These are phyloP conservation scores for Aureobasidium sp. DNA, from an alignment of 2,329 filamentous ascomycete species.

Conservation along the genomic window DNA sequence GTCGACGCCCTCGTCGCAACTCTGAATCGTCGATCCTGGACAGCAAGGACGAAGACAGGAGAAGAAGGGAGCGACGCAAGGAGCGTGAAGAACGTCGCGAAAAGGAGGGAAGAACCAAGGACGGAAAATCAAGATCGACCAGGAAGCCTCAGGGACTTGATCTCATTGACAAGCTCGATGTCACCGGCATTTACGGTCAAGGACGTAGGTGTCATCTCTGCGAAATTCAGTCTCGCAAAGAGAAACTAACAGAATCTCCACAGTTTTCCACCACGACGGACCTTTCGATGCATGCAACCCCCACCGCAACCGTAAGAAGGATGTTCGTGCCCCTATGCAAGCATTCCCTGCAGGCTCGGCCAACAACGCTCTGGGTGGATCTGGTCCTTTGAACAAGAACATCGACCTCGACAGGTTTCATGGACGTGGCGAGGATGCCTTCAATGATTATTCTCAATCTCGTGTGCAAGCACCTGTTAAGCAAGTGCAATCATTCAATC, in stretches of 20 bases:
- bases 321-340: slow-evolving; percentile 83
- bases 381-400: slow-evolving; percentile 72
- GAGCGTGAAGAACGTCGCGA: slow-evolving; percentile 44
- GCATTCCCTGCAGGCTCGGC: slow-evolving; percentile 87
- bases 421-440: slow-evolving; percentile 77
- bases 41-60: slow-evolving; percentile 52
- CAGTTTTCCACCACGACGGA: slow-evolving; percentile 95
- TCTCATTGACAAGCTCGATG: slow-evolving; percentile 93
- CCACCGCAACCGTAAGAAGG: slow-evolving; percentile 79
- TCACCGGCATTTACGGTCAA: slow-evolving; percentile 89
- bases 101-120: slow-evolving; percentile 24
- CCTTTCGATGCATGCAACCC: slow-evolving; percentile 96
- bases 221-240: not conserved
- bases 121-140: slow-evolving; percentile 27
- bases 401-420: slow-evolving; percentile 85
- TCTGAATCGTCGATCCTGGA: slow-evolving; percentile 70
- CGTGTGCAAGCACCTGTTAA: slow-evolving; percentile 21
- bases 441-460: slow-evolving; percentile 63
- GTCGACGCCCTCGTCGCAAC: slow-evolving; percentile 57
- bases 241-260: not conserved
- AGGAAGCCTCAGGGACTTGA: slow-evolving; percentile 53
- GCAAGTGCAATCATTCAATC: slow-evolving; percentile 49
- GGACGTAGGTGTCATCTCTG: slow-evolving; percentile 57
- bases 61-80: slow-evolving; percentile 34
- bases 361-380: slow-evolving; percentile 85